Conservation (phyloP, 73 alveolate species). For the Loxodes magnus region DNA sequence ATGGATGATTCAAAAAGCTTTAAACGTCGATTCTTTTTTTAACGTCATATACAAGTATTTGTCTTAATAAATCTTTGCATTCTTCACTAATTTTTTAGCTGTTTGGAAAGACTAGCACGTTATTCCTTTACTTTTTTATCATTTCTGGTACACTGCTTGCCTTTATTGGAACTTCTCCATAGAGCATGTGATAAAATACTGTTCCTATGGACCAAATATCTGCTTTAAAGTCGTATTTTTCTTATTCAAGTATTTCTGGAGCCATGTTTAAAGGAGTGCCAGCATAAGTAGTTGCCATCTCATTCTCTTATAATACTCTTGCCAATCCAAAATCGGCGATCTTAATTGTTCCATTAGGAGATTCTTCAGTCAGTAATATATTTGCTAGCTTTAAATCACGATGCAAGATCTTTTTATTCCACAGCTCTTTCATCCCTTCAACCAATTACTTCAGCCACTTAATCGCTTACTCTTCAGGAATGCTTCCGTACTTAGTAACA, state of each 20-base stretch:
- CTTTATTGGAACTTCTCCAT: conserved; percentile 41
- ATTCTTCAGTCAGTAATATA: conserved; percentile 26
- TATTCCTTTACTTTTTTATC: too few relatives aligned
- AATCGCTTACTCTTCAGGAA: conserved; percentile 56
- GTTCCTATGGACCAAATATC: conserved; percentile 49
- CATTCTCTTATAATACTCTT: conserved; percentile 35
- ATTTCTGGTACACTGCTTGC: too few relatives aligned
- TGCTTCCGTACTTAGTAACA: conserved; percentile 31
- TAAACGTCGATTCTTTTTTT: too few relatives aligned
- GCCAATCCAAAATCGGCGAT: conserved; percentile 61
- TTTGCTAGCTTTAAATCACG: conserved; percentile 67
- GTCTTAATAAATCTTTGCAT: too few relatives aligned
- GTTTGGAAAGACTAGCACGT: too few relatives aligned
- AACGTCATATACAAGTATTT: too few relatives aligned
- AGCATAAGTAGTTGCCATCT: conserved; percentile 37
- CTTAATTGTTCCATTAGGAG: conserved; percentile 38
- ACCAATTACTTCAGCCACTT: conserved; percentile 51
- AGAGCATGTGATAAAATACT: conserved; percentile 36
- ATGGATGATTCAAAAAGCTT: too few relatives aligned
- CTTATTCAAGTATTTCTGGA: conserved; percentile 27
- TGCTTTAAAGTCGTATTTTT: conserved; percentile 19
- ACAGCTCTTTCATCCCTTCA: conserved; percentile 43
- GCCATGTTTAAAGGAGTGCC: conserved; percentile 55
- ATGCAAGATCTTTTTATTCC: conserved; percentile 51
- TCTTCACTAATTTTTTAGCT: too few relatives aligned